Conservation (phyloP, 148 eudicot genomes). For the Linanthus parryae region DNA sequence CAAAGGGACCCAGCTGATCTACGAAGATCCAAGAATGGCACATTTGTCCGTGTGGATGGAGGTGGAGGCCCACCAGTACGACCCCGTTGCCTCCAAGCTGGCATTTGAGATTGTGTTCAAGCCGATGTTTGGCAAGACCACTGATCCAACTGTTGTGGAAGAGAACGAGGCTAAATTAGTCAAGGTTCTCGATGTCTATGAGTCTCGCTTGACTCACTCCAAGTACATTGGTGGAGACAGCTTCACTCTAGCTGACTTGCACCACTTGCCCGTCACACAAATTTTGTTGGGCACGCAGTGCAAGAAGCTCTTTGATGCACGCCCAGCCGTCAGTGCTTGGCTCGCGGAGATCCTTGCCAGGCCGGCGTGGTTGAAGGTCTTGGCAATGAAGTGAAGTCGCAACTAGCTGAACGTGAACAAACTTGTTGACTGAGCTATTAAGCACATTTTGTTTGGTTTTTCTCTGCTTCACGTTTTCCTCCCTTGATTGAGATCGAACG, state of each 20-base stretch:
- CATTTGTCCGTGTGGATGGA: slow-evolving; percentile 38
- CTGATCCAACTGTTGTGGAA: slow-evolving; percentile 30
- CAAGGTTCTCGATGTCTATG: slow-evolving; percentile 60
- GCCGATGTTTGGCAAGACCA: slow-evolving; percentile 29
- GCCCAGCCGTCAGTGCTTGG: slow-evolving; percentile 55
- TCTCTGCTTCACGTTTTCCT: too few species aligned
- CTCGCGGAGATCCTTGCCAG: slow-evolving; percentile 48
- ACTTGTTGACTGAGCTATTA: too few species aligned
- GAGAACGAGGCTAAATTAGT: slow-evolving; percentile 36
- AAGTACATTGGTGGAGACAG: slow-evolving; percentile 65
- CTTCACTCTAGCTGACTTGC: slow-evolving; percentile 57
- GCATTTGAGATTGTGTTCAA: slow-evolving; percentile 36
- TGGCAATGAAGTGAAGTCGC: slow-evolving; percentile 26
- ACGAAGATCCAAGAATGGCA: slow-evolving; percentile 35
- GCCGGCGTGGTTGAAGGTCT: slow-evolving; percentile 55
- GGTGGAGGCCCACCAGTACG: slow-evolving; percentile 66
- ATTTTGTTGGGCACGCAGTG: slow-evolving; percentile 28
- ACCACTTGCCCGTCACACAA: slow-evolving; percentile 46
- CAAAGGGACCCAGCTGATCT: slow-evolving; percentile 39
- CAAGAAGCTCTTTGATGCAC: slow-evolving; percentile 32
- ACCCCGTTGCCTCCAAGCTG: slow-evolving; percentile 34
- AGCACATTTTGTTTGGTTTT: too few species aligned
- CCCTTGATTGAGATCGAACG: too few species aligned
- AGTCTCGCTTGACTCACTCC: slow-evolving; percentile 39
- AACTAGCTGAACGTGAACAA: too few species aligned